Evolutionary conservation across 2,329 filamentous ascomycete genomes (phyloP).

Genomic region (Calonectria hongkongensis): DNA sequence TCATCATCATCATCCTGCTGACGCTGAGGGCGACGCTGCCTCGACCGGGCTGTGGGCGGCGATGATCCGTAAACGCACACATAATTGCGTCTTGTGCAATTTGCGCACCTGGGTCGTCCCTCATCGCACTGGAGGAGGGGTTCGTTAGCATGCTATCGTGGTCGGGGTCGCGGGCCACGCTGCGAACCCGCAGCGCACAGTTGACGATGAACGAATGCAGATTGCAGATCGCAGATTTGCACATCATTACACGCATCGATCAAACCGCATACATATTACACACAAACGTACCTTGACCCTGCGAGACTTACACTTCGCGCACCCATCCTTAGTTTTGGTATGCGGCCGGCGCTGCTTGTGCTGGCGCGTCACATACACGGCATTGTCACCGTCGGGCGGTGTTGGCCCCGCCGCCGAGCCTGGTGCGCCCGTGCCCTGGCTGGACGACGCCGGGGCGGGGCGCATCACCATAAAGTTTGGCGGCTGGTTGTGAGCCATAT

Average conservation of each 20-base stretch:
- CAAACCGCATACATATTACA: no score
- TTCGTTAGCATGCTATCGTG: not conserved
- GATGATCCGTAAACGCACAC: conserved; percentile 16
- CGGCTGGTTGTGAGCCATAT: not conserved
- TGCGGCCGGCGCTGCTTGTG: conserved; percentile 21
- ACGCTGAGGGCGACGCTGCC: no score
- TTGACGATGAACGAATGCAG: no score
- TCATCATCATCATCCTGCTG: not conserved
- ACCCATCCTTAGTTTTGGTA: conserved; percentile 6
- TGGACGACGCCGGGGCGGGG: conserved; percentile 9
- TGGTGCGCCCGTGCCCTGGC: not conserved
- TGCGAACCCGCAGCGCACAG: not conserved
- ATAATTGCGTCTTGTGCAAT: not conserved
- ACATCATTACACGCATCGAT: no score
- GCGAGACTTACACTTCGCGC: conserved; percentile 3
- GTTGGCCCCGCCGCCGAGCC: conserved; percentile 11
- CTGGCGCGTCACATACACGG: not conserved
- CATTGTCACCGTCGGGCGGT: no score
- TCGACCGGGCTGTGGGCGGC: not conserved
- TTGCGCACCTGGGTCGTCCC: not conserved
- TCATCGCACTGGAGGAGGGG: conserved; percentile 25
- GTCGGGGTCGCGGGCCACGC: not conserved
- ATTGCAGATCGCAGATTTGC: no score
- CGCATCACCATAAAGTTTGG: conserved; percentile 10
- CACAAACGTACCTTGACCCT: conserved; percentile 19